These are phyloP conservation scores for Pseudoneurospora amorphoporcata DNA, from an alignment of 495 filamentous ascomycete species.

Conservation along the genomic window DNA sequence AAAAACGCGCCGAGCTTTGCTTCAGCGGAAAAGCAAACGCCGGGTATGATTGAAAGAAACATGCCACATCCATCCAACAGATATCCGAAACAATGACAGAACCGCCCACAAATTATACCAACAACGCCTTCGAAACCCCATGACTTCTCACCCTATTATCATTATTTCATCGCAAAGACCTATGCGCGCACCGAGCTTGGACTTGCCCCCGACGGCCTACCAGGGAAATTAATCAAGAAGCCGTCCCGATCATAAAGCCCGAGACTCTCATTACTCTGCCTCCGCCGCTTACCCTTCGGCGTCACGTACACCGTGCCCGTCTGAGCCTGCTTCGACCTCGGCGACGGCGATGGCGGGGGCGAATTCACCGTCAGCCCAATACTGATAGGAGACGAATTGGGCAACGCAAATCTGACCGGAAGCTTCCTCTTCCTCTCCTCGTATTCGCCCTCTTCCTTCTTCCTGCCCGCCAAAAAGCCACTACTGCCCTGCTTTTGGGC, in stretches of 20 bases:
- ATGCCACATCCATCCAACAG: not conserved
- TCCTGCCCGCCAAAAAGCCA: not conserved
- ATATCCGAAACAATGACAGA: not conserved
- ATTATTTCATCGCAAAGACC: not conserved
- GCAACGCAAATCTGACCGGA: not conserved
- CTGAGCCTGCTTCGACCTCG: not conserved
- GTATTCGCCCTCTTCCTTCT: not conserved
- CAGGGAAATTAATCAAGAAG: slow-evolving; percentile 12
- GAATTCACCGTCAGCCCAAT: not conserved
- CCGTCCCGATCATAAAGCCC: slow-evolving; percentile 14
- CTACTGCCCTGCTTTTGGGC: not conserved
- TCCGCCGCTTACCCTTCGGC: not conserved
- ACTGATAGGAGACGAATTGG: not conserved
- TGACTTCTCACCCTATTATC: not conserved
- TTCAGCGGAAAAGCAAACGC: not conserved
- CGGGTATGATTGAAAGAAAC: not conserved
- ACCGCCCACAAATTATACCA: not conserved
- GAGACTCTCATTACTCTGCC: slow-evolving; percentile 7
- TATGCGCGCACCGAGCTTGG: not conserved
- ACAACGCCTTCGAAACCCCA: not conserved
- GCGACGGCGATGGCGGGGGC: not conserved
- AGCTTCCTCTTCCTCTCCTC: slow-evolving; percentile 5
- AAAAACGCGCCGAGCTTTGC: not conserved
- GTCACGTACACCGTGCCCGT: not conserved
- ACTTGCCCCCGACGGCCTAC: not conserved